Percentiles rank a stretch among this genome's conserved stretches.
Evolutionary conservation across 2,329 filamentous ascomycete species (phyloP).

Genomic region (Alternaria postmessia): DNA sequence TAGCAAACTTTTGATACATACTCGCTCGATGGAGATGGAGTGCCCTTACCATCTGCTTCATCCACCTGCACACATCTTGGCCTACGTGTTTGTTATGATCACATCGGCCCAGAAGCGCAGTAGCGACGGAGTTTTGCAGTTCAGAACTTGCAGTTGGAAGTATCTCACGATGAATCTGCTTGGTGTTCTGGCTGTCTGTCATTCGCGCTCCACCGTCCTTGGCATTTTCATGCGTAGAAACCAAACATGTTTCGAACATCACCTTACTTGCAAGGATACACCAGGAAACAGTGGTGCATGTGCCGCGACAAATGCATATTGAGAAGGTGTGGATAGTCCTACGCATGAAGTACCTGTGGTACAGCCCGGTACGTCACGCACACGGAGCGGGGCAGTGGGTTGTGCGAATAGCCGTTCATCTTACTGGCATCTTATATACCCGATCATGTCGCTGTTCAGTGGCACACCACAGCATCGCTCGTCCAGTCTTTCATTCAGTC

Average conservation of each 20-base stretch:
- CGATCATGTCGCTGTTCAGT: not conserved
- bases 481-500: conserved; percentile 33
- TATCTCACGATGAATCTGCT: not conserved
- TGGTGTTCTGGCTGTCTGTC: not conserved
- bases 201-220: not conserved
- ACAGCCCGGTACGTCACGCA: conserved; percentile 25
- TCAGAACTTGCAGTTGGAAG: accelerated
- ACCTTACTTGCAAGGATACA: conserved; percentile 18
- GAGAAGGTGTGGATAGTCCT: not conserved
- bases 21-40: no score
- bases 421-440: conserved; percentile 10
- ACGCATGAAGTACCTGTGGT: conserved; percentile 32
- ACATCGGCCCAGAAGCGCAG: not conserved
- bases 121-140: no score
- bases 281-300: conserved; percentile 3
- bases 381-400: conserved; percentile 24
- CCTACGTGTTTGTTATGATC: not conserved
- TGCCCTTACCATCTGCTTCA: not conserved
- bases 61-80: not conserved
- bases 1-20: not conserved
- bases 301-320: not conserved
- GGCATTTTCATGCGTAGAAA: conserved; percentile 22
- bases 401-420: conserved; percentile 18
- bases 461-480: not conserved
- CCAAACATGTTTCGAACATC: conserved; percentile 42